Conservation (phyloP, 768 basidiomycete species). For the Lactarius hengduanensis region DNA sequence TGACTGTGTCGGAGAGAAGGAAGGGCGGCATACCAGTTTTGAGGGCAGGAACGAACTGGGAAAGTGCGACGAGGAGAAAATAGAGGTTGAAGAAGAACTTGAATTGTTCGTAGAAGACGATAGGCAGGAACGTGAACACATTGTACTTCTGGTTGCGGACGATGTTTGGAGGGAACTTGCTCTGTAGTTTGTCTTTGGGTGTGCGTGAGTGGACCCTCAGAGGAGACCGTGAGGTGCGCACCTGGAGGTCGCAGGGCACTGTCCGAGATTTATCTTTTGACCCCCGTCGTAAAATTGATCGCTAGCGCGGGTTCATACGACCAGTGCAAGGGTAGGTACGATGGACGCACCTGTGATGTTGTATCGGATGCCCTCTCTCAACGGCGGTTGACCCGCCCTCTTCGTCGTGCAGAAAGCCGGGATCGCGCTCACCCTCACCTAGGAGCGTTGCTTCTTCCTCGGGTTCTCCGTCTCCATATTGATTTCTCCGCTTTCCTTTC, state of each 20-base stretch:
- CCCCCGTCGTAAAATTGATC: slow-evolving; percentile 33
- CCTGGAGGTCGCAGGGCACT: slow-evolving; percentile 77
- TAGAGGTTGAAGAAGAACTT: slow-evolving; percentile 99
- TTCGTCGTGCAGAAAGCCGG: slow-evolving; percentile 41
- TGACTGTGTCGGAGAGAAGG: neutral
- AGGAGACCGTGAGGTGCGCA: slow-evolving; percentile 30
- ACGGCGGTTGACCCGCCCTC: slow-evolving; percentile 33
- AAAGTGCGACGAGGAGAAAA: slow-evolving; percentile 94
- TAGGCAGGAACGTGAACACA: slow-evolving; percentile 91
- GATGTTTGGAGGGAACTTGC: slow-evolving; percentile 78
- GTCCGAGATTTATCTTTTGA: slow-evolving; percentile 72
- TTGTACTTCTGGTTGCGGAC: slow-evolving; percentile 99
- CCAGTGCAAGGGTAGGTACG: neutral
- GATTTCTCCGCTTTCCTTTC: slow-evolving; percentile 23
- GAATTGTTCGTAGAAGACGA: slow-evolving; percentile 99
- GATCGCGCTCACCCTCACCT: slow-evolving; percentile 35
- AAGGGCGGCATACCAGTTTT: slow-evolving; percentile 71
- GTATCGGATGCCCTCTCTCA: slow-evolving; percentile 23
- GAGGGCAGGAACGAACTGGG: slow-evolving; percentile 93
- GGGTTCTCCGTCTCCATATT: slow-evolving; percentile 20
- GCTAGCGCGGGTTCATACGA: slow-evolving; percentile 31
- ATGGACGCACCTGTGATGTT: slow-evolving; percentile 32
- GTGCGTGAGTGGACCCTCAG: neutral
- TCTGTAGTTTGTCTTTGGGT: slow-evolving; percentile 63
- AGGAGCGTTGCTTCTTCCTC: slow-evolving; percentile 27